Conservation (phyloP, 768 basidiomycete species). For the Kwoniella mangroviensis region DNA sequence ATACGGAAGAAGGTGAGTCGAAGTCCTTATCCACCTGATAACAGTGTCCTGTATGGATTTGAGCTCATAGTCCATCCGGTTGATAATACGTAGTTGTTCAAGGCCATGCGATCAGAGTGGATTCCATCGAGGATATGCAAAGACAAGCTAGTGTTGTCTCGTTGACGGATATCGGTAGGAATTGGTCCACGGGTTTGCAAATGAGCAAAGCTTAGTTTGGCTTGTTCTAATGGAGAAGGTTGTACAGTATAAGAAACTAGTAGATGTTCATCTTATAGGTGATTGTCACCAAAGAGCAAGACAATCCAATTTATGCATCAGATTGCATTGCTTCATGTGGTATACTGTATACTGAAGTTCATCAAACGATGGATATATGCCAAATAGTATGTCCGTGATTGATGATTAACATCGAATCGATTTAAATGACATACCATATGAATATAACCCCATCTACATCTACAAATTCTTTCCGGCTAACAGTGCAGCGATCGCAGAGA, state of each 20-base stretch:
- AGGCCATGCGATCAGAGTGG: conserved; percentile 16
- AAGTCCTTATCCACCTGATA: background rate
- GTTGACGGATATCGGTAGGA: conserved; percentile 9
- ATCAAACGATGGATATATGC: too few relatives aligned
- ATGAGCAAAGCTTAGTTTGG: background rate
- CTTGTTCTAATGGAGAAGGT: too few relatives aligned
- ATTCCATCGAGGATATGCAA: conserved; percentile 16
- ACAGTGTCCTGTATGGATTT: background rate
- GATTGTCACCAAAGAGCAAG: too few relatives aligned
- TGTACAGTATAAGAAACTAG: too few relatives aligned
- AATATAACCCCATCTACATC: background rate
- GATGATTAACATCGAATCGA: too few relatives aligned
- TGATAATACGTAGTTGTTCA: conserved; percentile 7
- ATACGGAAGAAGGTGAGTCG: conserved; percentile 26
- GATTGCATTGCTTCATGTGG: too few relatives aligned
- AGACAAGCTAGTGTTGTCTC: conserved; percentile 14
- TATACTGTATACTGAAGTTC: too few relatives aligned
- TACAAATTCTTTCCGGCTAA: conserved; percentile 2
- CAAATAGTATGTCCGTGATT: background rate
- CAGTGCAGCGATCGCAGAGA: conserved; percentile 6
- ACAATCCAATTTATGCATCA: too few relatives aligned
- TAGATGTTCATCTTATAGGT: too few relatives aligned
- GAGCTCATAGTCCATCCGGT: too few relatives aligned
- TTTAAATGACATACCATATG: background rate
- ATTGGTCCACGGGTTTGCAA: conserved; percentile 6